Conservation (phyloP, 2,329 filamentous ascomycete genomes). For the Penicillium sclerotigenum region DNA sequence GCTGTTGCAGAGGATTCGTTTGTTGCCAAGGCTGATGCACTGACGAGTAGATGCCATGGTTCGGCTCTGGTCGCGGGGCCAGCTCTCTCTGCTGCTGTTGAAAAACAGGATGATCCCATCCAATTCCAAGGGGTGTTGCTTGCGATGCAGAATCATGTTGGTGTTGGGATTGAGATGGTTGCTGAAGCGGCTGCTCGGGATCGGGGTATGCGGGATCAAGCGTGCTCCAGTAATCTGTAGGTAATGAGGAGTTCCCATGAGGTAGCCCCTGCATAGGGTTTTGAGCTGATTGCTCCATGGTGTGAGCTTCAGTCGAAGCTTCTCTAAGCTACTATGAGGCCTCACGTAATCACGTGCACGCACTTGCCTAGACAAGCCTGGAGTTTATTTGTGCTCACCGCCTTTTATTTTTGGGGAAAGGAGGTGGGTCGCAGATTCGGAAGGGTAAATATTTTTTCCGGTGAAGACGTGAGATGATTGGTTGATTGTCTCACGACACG, state of each 20-base stretch:
- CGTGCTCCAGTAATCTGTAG: conserved; percentile 39
- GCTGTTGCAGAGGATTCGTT: conserved; percentile 29
- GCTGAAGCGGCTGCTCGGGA: conserved; percentile 27
- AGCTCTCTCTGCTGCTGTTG: conserved; percentile 30
- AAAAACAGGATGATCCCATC: conserved; percentile 40
- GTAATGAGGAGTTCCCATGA: conserved; percentile 27
- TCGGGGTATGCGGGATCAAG: conserved; percentile 35
- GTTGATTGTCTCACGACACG: not conserved
- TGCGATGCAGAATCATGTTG: conserved; percentile 18
- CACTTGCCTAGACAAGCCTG: not conserved
- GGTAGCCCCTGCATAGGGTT: conserved; percentile 31
- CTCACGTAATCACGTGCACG: conserved; percentile 11
- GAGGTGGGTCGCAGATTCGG: not conserved
- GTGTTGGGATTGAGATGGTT: conserved; percentile 23
- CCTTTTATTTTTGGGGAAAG: conserved; percentile 4
- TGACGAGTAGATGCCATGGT: conserved; percentile 33
- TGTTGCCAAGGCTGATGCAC: conserved; percentile 35
- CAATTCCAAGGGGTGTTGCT: conserved; percentile 32
- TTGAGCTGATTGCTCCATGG: conserved; percentile 38
- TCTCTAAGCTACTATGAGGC: conserved; percentile 5
- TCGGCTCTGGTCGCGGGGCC: conserved; percentile 25
- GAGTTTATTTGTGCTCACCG: conserved; percentile 7
- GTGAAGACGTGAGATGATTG: conserved; percentile 3
- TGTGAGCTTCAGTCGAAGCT: conserved; percentile 14
- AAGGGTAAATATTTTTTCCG: conserved; percentile 2